A percentile compares a stretch with the other conserved stretches of the same genome.
Evolutionary conservation across 2,329 filamentous ascomycete genomes (phyloP).

Genomic region (Fusarium solani-melongenae): DNA sequence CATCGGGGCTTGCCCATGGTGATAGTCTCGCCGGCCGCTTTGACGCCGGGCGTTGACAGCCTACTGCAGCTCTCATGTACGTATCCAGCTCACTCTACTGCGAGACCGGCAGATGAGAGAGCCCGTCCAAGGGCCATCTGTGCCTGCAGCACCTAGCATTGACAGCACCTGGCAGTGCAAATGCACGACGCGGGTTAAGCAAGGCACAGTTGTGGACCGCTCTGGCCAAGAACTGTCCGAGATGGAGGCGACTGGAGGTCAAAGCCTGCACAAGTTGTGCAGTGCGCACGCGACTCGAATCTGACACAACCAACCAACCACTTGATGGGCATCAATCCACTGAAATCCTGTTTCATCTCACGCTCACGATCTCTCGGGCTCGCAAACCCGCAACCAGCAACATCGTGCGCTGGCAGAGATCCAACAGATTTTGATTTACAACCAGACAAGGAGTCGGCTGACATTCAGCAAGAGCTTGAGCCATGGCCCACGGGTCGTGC

Average conservation of each 20-base stretch:
- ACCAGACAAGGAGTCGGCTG: neutral
- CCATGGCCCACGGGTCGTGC: neutral
- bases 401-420: neutral
- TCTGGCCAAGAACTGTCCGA: neutral
- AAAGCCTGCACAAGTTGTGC: conserved; percentile 2
- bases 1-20: neutral
- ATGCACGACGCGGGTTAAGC: conserved; percentile 7
- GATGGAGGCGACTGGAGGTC: neutral
- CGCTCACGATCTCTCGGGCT: neutral
- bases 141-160: conserved; percentile 28
- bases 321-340: neutral
- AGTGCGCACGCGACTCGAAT: conserved; percentile 22
- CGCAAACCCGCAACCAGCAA: neutral
- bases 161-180: conserved; percentile 31
- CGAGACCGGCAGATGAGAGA: conserved; percentile 36
- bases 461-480: neutral
- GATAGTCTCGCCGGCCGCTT: neutral
- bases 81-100: conserved; percentile 19
- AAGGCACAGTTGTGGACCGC: neutral
- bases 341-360: neutral
- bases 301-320: neutral
- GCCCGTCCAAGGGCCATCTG: conserved; percentile 8
- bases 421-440: neutral
- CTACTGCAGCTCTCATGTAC: conserved; percentile 21
- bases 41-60: neutral